Percentiles rank a stretch among this genome's conserved stretches.
phyloP scores from a whole-genome alignment of 306 rosid genomes.

The Sphenostylis stenocarpa region DNA sequence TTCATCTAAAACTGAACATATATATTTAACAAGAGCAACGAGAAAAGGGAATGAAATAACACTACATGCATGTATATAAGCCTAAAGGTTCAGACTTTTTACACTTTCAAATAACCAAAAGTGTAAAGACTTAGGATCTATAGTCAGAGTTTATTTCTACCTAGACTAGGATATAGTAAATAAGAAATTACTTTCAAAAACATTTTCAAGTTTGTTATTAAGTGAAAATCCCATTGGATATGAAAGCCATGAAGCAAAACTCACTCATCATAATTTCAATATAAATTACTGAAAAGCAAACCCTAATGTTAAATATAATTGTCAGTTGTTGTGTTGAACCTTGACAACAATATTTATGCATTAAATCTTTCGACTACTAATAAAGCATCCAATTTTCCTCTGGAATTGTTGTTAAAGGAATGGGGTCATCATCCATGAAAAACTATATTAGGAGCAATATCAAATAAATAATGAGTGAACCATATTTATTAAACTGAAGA shows the following conservation, averaged over 20 bases:
- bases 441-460: neutral
- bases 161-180: neutral
- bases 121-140: neutral
- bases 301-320: neutral
- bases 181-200: neutral
- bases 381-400: constrained; percentile 18
- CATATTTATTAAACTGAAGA: constrained; percentile 3
- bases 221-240: neutral
- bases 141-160: neutral
- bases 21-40: constrained; percentile 7
- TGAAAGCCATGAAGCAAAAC: constrained; percentile 17
- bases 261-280: neutral
- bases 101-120: constrained; percentile 18
- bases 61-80: neutral
- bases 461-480: neutral
- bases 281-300: constrained; percentile 6
- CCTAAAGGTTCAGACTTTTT: constrained; percentile 5
- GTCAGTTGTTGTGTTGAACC: neutral
- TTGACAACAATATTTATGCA: constrained; percentile 9
- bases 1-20: constrained; percentile 1
- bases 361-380: neutral
- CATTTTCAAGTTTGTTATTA: neutral
- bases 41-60: constrained; percentile 18
- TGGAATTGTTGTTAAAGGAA: constrained; percentile 6
- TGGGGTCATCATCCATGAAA: constrained; percentile 3